Percentiles rank a stretch among this genome's conserved stretches.
These are phyloP conservation scores for Gossypium gossypioides DNA, from an alignment of 441 rosid genomes.

Conservation along the genomic window DNA sequence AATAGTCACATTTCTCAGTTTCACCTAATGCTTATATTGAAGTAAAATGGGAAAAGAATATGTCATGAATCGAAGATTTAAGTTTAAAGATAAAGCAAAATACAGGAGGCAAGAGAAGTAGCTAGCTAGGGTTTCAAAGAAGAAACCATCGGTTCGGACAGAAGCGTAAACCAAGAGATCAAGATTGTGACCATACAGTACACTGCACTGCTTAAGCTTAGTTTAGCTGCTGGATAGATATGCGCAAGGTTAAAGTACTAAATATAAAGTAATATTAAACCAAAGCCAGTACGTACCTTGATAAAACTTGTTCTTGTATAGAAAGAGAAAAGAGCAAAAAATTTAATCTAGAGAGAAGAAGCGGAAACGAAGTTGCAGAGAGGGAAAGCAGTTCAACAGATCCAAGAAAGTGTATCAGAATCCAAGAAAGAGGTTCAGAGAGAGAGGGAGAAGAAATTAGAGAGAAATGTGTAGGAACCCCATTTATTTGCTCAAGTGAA, in stretches of 20 bases:
- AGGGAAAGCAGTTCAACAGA: conserved; percentile 26
- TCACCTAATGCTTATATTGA: background rate
- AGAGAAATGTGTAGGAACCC: conserved; percentile 22
- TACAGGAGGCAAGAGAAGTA: background rate
- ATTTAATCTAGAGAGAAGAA: conserved; percentile 15
- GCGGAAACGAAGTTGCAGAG: conserved; percentile 17
- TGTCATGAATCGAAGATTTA: background rate
- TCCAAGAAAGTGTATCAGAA: conserved; percentile 26
- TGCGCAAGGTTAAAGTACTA: no score
- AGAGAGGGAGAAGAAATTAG: background rate
- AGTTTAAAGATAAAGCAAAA: background rate
- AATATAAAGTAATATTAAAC: background rate
- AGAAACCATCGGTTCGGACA: background rate
- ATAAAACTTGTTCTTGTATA: background rate
- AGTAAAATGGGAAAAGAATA: background rate
- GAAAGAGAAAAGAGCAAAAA: background rate
- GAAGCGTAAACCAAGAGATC: background rate
- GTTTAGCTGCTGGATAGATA: background rate
- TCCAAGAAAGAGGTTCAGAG: conserved; percentile 9
- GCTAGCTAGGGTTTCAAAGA: background rate
- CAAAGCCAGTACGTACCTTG: background rate
- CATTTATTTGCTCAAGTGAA: conserved; percentile 52
- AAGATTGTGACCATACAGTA: background rate
- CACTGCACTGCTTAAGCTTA: background rate
- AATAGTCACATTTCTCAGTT: background rate